These are phyloP conservation scores for Flaveria ramosissima DNA, from an alignment of 129 eudicot genomes.

Conservation along the genomic window DNA sequence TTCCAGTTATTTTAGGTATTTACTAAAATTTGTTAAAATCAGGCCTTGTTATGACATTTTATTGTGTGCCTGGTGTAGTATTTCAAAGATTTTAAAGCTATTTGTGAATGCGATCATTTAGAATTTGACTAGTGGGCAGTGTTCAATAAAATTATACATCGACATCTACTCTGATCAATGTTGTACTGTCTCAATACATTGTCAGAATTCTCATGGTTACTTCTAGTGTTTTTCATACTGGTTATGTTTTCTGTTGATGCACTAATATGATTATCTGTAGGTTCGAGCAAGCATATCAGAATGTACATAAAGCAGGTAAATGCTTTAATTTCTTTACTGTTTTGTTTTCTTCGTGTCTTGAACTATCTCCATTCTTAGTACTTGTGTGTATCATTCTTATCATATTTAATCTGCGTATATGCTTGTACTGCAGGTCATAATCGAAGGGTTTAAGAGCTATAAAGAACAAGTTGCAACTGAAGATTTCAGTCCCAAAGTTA, in stretches of 20 bases:
- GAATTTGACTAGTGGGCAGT: neutral
- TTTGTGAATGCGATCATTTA: slow-evolving; percentile 15
- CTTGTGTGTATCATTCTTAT: slow-evolving; percentile 2
- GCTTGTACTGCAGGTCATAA: slow-evolving; percentile 58
- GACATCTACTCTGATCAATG: neutral
- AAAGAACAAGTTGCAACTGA: slow-evolving; percentile 93
- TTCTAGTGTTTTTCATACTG: slow-evolving; percentile 3
- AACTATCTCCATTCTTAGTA: neutral
- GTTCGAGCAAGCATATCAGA: slow-evolving; percentile 33
- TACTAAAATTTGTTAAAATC: too few relatives aligned
- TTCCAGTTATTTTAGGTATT: too few relatives aligned
- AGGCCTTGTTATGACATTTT: neutral
- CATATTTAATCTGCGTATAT: slow-evolving; percentile 21
- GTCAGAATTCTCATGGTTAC: neutral
- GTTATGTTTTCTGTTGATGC: slow-evolving; percentile 8
- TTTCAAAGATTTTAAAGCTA: slow-evolving; percentile 4
- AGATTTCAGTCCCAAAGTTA: slow-evolving; percentile 89
- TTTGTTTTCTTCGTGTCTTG: slow-evolving; percentile 7
- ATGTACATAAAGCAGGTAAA: slow-evolving; percentile 92
- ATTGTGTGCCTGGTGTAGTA: neutral
- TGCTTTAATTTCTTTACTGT: neutral
- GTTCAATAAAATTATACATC: neutral
- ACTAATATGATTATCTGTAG: slow-evolving; percentile 20
- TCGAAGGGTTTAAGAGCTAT: slow-evolving; percentile 97
- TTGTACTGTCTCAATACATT: neutral